Base-by-base conservation (phyloP, 208 protist genomes). In the Acanthamoeba castellanii region DNA sequence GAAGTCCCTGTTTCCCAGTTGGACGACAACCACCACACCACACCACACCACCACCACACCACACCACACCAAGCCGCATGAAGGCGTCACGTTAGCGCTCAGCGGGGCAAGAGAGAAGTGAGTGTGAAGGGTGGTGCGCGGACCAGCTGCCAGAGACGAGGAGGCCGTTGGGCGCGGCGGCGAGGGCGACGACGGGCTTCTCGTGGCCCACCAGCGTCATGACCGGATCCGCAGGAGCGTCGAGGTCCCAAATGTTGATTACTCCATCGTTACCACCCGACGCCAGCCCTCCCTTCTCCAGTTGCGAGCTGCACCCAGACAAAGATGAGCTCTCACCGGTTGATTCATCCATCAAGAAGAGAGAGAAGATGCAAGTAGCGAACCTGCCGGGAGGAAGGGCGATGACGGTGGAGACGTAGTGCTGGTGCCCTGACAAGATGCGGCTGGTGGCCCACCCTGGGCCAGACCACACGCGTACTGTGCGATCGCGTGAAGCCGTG, bases 121-220 rank as follows among this genome's bases (percentile, higher is more conserved):
- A 2, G 37, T 3, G 30, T 14, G 14, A 25, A 7, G 59, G 6
- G 34, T 1, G 59, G 22, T 1, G 27, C 5, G 76, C 91, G 68
- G 95, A 95, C 96, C 96, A 97, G 59, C 85, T 95, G 66, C 96
- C 96, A 30, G 96, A 96, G 16, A 97, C 85, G 11, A 97, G 61
- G 14, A 89, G 37, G 37, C 95, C 96, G 76, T 91, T 94, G 52
- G 20, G 20, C 20, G 95, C 84, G 11, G 34, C n/a, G 16, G 70
- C 72, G 20, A 97, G 92, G 20, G 95, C 61, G 9, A 94, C 96
- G 3, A 97, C 78, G 13, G 91, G 55, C 32, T 95, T 93, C 25
- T 76, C 90, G 90, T 97, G 96, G 59, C 96, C 96, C 18, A 94
- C 34, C 37, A 97, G 74, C 14, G 72, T 95, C 16, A 91, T 70